Evolutionary conservation across 495 filamentous ascomycete genomes (phyloP).

Genomic region (Glarea lozoyensis): DNA sequence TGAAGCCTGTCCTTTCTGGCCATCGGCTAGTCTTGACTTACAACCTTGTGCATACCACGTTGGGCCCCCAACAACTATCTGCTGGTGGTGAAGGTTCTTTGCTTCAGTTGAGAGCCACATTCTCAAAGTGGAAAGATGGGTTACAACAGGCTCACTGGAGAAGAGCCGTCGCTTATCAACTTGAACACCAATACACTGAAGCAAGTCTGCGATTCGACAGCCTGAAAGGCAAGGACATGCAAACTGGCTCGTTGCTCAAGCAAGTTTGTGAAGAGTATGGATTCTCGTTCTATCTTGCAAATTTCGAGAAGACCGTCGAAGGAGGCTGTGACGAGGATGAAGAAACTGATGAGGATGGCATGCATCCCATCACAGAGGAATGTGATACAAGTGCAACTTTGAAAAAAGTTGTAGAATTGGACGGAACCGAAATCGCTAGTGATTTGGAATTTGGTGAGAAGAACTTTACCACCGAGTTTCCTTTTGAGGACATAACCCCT

Average conservation of each 20-base stretch:
- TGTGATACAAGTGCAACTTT: slow-evolving; percentile 11
- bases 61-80: slow-evolving; percentile 7
- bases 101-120: slow-evolving; percentile 3
- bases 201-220: slow-evolving; percentile 26
- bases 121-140: slow-evolving; percentile 6
- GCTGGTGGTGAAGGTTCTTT: slow-evolving; percentile 15
- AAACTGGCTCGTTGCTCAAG: slow-evolving; percentile 20
- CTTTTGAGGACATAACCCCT: slow-evolving; percentile 24
- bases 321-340: slow-evolving; percentile 14
- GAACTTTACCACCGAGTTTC: slow-evolving; percentile 23
- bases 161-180: slow-evolving; percentile 25
- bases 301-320: slow-evolving; percentile 26
- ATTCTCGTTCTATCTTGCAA: slow-evolving; percentile 29
- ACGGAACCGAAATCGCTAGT: slow-evolving; percentile 17
- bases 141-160: slow-evolving; percentile 3
- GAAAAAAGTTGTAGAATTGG: slow-evolving; percentile 22
- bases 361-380: slow-evolving; percentile 19
- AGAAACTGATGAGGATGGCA: slow-evolving; percentile 10
- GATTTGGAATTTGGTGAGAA: slow-evolving; percentile 20
- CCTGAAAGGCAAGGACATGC: slow-evolving; percentile 34
- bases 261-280: slow-evolving; percentile 24
- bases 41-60: slow-evolving; percentile 35
- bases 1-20: slow-evolving; percentile 39
- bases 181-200: slow-evolving; percentile 42
- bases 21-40: slow-evolving; percentile 45